Conservation (phyloP, 768 basidiomycete genomes). For the Mrakia gelida region DNA sequence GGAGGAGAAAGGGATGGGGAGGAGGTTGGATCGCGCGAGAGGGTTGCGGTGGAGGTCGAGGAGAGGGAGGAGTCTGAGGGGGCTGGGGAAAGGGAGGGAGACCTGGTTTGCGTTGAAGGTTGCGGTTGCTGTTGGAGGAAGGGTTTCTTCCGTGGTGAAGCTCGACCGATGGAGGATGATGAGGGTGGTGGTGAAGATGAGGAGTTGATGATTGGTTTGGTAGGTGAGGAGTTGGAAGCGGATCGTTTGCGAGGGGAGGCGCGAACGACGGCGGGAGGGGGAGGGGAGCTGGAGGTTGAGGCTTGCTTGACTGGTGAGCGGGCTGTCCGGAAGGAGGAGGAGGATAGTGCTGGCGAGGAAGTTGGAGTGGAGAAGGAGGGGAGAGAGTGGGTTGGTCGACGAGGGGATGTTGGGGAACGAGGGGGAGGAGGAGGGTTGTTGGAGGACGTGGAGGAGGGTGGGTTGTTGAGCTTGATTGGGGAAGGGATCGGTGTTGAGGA, state of each 20-base stretch:
- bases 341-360: not conserved
- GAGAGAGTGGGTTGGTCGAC: not conserved
- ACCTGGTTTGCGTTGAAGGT: not conserved
- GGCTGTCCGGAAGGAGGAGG: not conserved
- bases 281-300: not conserved
- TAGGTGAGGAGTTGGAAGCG: not conserved
- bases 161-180: not conserved
- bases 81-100: not conserved
- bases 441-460: not conserved
- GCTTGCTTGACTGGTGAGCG: not conserved
- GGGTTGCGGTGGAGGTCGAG: not conserved
- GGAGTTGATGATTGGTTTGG: not conserved
- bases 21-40: not conserved
- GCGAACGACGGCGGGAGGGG: not conserved
- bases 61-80: not conserved
- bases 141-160: not conserved
- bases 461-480: not conserved
- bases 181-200: not conserved
- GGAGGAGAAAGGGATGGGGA: not conserved
- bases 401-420: not conserved
- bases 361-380: not conserved
- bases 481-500: not conserved
- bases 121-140: not conserved
- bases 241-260: not conserved
- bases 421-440: not conserved